Evolutionary conservation across 805 yeast species (phyloP).

Genomic region (Naumovozyma castellii): DNA sequence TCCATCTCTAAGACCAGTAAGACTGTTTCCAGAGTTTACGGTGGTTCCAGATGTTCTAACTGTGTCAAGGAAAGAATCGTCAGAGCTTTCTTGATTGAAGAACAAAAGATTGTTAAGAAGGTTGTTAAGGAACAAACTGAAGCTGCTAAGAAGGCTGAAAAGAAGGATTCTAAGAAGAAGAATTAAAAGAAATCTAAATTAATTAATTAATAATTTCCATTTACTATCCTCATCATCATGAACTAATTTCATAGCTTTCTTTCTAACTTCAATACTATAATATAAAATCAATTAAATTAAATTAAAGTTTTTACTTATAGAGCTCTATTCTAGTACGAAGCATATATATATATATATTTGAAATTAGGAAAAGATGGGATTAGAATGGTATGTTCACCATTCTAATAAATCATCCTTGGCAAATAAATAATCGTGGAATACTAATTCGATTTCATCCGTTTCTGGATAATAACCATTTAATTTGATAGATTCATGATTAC

Average conservation of each 20-base stretch:
- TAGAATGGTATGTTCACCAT: conserved; percentile 22
- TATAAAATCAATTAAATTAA: too few species aligned
- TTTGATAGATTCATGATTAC: conserved; percentile 54
- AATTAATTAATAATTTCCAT: not conserved
- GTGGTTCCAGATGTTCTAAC: conserved; percentile 97
- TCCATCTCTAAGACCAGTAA: conserved; percentile 89
- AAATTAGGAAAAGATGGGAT: too few species aligned
- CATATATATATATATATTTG: too few species aligned
- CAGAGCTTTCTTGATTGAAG: conserved; percentile 99
- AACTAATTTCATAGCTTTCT: too few species aligned
- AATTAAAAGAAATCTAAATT: conserved; percentile 7
- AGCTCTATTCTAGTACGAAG: too few species aligned
- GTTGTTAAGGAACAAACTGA: conserved; percentile 93
- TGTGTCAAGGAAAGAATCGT: conserved; percentile 98
- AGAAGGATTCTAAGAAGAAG: conserved; percentile 28
- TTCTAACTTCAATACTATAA: too few species aligned
- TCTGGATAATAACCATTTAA: conserved; percentile 44
- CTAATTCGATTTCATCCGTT: conserved; percentile 31
- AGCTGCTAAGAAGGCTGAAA: conserved; percentile 62
- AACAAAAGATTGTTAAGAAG: conserved; percentile 99
- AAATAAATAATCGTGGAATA: conserved; percentile 32
- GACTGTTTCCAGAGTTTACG: conserved; percentile 99
- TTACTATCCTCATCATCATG: too few species aligned
- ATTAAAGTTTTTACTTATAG: too few species aligned
- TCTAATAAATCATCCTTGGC: conserved; percentile 30